Evolutionary conservation across 2,329 filamentous ascomycete species (phyloP).

Genomic region (Aspergillus phoenicis): DNA sequence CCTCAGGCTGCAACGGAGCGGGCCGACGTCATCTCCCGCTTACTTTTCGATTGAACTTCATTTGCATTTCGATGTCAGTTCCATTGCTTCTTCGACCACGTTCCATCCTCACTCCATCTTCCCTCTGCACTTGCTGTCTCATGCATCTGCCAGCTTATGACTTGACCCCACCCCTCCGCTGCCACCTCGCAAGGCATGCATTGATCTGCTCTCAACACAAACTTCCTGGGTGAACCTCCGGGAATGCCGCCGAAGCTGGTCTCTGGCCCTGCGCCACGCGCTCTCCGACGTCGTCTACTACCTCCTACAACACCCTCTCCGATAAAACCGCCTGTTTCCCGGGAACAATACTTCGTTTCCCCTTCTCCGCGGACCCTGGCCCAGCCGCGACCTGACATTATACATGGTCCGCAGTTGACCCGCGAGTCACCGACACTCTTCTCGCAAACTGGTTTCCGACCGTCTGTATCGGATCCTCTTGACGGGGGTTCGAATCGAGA

Average conservation of each 20-base stretch:
- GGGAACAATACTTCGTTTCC: conserved; percentile 30
- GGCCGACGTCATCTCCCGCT: conserved; percentile 13
- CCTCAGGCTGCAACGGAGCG: not conserved
- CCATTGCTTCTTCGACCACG: not conserved
- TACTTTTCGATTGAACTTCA: not conserved
- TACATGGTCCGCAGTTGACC: conserved; percentile 40
- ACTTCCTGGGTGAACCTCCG: conserved; percentile 8
- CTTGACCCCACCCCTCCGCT: not conserved
- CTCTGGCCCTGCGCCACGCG: conserved; percentile 3
- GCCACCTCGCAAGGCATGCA: not conserved
- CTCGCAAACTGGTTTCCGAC: conserved; percentile 26
- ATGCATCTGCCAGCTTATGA: not conserved
- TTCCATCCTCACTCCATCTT: not conserved
- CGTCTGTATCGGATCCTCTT: conserved; percentile 26
- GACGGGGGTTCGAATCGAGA: conserved; percentile 33
- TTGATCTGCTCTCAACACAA: not conserved
- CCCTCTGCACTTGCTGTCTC: not conserved
- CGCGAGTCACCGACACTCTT: conserved; percentile 27
- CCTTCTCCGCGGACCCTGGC: conserved; percentile 36
- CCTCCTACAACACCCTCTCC: conserved; percentile 6
- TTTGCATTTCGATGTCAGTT: not conserved
- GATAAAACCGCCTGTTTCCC: conserved; percentile 6
- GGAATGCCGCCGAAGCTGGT: conserved; percentile 18
- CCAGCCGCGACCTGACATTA: conserved; percentile 39
- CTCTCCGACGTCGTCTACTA: conserved; percentile 14